phyloP scores from a whole-genome alignment of 768 basidiomycete genomes.

The Leccinum longicurvipes region DNA sequence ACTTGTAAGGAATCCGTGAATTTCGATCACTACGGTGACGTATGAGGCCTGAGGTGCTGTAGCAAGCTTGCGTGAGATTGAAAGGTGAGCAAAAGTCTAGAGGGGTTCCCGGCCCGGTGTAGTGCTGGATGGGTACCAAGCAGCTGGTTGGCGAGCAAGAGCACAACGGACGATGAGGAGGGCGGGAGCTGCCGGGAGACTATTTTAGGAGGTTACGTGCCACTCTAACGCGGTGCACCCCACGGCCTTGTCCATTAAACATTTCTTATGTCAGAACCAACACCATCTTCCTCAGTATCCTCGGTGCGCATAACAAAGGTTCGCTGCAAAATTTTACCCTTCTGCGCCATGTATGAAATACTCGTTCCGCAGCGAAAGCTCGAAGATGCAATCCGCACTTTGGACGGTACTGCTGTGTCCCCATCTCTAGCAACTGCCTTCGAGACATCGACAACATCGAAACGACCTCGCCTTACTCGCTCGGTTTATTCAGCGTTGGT shows the following conservation, averaged over 20 bases:
- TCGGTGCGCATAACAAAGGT: constrained; percentile 45
- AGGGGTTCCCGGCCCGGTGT: too few species aligned
- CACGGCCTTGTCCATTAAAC: background rate
- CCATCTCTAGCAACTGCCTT: constrained; percentile 24
- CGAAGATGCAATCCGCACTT: constrained; percentile 70
- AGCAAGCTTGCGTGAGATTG: background rate
- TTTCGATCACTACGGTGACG: background rate
- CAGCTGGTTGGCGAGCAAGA: too few species aligned
- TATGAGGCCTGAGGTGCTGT: too few species aligned
- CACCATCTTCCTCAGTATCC: constrained; percentile 13
- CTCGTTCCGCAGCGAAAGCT: constrained; percentile 59
- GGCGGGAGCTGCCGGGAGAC: too few species aligned
- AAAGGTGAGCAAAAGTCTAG: too few species aligned
- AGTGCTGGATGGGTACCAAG: too few species aligned
- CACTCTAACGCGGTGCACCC: too few species aligned
- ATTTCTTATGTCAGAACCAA: constrained; percentile 9
- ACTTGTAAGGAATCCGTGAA: background rate
- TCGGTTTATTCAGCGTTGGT: constrained; percentile 76
- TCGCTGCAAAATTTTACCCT: background rate
- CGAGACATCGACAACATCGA: constrained; percentile 41
- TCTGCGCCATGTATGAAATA: background rate
- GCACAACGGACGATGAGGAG: too few species aligned
- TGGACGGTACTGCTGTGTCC: constrained; percentile 62
- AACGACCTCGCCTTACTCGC: constrained; percentile 50
- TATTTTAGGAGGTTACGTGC: too few species aligned